These are phyloP conservation scores for Aspergillus funiculosus DNA, from an alignment of 495 filamentous ascomycete genomes.

Conservation along the genomic window DNA sequence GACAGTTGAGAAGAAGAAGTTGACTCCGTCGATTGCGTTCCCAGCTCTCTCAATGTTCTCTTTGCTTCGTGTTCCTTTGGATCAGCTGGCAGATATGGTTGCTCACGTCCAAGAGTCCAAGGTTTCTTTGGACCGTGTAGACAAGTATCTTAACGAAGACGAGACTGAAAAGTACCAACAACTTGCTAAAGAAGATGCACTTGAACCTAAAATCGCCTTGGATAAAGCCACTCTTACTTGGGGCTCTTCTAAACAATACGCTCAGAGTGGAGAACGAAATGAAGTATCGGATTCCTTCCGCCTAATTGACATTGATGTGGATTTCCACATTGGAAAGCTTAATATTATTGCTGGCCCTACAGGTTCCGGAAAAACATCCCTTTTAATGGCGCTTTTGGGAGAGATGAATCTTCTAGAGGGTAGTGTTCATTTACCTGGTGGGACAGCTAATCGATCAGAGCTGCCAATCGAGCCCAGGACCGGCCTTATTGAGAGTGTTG, in stretches of 20 bases:
- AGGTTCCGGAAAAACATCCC: constrained; percentile 88
- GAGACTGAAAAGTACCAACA: constrained; percentile 97
- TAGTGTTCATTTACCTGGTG: constrained; percentile 73
- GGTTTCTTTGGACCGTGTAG: constrained; percentile 93
- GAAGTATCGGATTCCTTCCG: constrained; percentile 59
- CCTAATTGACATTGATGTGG: constrained; percentile 69
- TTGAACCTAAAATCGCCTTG: constrained; percentile 69
- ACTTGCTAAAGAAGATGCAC: constrained; percentile 58
- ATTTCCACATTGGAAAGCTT: constrained; percentile 71
- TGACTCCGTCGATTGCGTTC: constrained; percentile 92
- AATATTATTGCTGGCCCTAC: constrained; percentile 92
- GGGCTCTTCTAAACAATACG: constrained; percentile 51
- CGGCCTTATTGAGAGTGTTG: constrained; percentile 82
- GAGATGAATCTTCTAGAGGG: constrained; percentile 91
- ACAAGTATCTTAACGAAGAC: constrained; percentile 89
- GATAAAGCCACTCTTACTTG: constrained; percentile 80
- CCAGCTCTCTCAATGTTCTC: constrained; percentile 94
- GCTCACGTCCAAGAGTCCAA: constrained; percentile 97
- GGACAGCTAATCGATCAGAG: constrained; percentile 71
- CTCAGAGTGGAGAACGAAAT: constrained; percentile 20
- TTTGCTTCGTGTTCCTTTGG: constrained; percentile 87
- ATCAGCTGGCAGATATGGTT: constrained; percentile 98
- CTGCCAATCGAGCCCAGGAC: constrained; percentile 76
- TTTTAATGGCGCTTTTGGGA: constrained; percentile 92
- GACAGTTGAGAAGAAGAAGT: constrained; percentile 76